phyloP scores from a whole-genome alignment of 805 yeast species.

The Phaffomyces opuntiae region DNA sequence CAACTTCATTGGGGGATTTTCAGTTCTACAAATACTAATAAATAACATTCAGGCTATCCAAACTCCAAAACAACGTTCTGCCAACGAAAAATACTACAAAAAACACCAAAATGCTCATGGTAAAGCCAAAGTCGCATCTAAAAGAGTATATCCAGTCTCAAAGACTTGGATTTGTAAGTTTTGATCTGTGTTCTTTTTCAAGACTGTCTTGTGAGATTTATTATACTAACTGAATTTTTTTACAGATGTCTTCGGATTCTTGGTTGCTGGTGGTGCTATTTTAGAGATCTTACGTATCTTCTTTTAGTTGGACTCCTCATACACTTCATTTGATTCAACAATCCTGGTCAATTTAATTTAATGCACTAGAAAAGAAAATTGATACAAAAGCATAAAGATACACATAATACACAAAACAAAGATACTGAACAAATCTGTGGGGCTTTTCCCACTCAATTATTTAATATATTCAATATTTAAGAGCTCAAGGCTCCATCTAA shows the following conservation, averaged over 20 bases:
- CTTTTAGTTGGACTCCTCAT: constrained; percentile 29
- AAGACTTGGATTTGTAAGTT: constrained; percentile 58
- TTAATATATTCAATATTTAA: too few relatives aligned
- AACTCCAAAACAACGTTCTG: constrained; percentile 81
- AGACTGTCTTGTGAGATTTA: too few relatives aligned
- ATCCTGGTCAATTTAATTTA: neutral
- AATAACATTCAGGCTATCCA: constrained; percentile 47
- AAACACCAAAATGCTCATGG: constrained; percentile 70
- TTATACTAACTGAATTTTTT: constrained; percentile 11
- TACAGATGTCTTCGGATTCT: constrained; percentile 45
- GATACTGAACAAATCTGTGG: too few relatives aligned
- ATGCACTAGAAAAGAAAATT: neutral
- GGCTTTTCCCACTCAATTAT: too few relatives aligned
- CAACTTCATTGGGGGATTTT: too few relatives aligned
- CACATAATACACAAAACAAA: neutral
- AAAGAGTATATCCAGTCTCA: constrained; percentile 46
- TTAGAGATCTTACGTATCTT: constrained; percentile 57
- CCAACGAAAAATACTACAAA: constrained; percentile 79
- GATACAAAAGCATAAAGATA: too few relatives aligned
- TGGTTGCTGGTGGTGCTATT: constrained; percentile 77
- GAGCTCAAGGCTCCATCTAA: neutral
- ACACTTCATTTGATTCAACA: neutral
- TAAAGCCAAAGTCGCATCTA: constrained; percentile 44
- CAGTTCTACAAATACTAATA: too few relatives aligned
- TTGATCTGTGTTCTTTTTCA: neutral